Base-by-base conservation (phyloP, 176 grass and related monocot genomes). In the Zoysia pacifica region DNA sequence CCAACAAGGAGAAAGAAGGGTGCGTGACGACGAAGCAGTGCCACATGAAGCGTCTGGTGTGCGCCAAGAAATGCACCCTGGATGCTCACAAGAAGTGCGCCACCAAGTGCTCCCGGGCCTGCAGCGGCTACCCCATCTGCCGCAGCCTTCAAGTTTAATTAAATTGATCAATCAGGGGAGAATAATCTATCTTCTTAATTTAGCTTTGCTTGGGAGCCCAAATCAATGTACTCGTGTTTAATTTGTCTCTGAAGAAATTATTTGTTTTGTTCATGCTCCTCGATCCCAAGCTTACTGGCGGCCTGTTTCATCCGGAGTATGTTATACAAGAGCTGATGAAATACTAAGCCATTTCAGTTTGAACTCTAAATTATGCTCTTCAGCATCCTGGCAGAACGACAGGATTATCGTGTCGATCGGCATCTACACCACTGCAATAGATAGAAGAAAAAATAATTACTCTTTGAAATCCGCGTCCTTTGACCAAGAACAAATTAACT, bases 301-400 rank as follows among this genome's bases (percentile, higher is more conserved):
- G 28, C 28, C 28, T 28, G 28, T 28, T 28, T 28, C 28, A 28
- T 28, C 28, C 28, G 28, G 28, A 28, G 28, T 28, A 28, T 28
- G 28, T 28, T 28, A 28, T 28, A 28, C 28, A 28, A 28, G 28
- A 28, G 28, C 28, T 28, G 28, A 28, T 28, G 28, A 28, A 28
- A 28, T 28, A 28, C 28, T 28, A 28, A 28, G 28, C 28, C 28
- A 28, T 28, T 28, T 28, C 28, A 28, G 28, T 28, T 28, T 28
- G 28, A 28, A 28, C 28, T 28, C 28, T 28, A 28, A 28, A 28
- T 94, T 67, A 65, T 97, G 87, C 77, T 94, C 92, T 67, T 97
- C 95, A 0, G 95, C 76, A 49, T 97, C 95, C 83, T 97, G 95
- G 81, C 95, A 97, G 83, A 97, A 97, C 5, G 95, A 94, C 59